Evolutionary conservation across 2,329 filamentous ascomycete genomes (phyloP), one percentile per base, ranked within the genome.

Genomic region (Calonectria ilicicola): DNA sequence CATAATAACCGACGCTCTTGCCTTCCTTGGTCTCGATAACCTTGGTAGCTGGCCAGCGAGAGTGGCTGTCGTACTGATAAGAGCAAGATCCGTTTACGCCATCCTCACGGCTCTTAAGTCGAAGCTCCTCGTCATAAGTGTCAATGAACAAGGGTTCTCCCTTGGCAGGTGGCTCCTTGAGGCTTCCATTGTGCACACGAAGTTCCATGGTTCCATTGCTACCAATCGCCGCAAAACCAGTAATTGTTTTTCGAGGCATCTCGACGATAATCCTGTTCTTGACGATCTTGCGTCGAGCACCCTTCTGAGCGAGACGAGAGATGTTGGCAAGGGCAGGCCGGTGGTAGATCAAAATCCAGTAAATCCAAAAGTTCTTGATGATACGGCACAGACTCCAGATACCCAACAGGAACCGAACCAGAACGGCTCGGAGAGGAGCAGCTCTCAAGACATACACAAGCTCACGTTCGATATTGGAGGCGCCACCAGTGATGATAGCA

Each of bases 311-410:
- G 29, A 74, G 72, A 19, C 72, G 72, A 9, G 51, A 56, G 26
- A 74, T 72, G 46, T 72, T 72, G 51, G 69, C 66, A 17, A 74
- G 69, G 3, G 65, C 65, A 3, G 72, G 69, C 17, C 67, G 66
- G 53, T 72, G 49, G 7, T 74, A 68, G 26, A 74, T 68, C 9
- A 74, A 42, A 38, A 74, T 74, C 72, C 72, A 74, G 56, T 72
- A 74, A 47, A 74, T 70, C 72, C 72, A 74, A 21, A 69, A 69
- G 47, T 74, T 74, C 65, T 74, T 74, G 14, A 69, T 56, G 5
- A 44, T 35, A 29, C 72, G 67, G 35, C 72, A 74, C 2, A 42
- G 26, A 2, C 69, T 74, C 72, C 72, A 74, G 5, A 74, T 26
- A 19, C 44, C 14, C 29, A 74, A 35, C 2, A 72, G 26, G 14